A percentile compares a stretch with the other conserved stretches of the same genome.
These are phyloP conservation scores for Pleurotus eryngii DNA, from an alignment of 768 basidiomycete species.

Conservation along the genomic window DNA sequence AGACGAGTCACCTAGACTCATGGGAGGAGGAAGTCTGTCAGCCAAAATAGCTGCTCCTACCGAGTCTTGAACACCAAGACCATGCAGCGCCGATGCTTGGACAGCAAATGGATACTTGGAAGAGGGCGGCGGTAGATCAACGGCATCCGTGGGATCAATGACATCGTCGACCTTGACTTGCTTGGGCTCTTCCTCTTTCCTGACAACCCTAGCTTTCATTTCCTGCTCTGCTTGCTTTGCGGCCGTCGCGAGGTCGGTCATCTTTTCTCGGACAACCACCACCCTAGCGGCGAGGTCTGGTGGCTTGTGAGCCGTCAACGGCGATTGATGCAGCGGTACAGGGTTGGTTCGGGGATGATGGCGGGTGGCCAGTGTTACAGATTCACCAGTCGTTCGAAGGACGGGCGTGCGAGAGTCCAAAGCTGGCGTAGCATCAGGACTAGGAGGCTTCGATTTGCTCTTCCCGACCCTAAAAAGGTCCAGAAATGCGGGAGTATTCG, in stretches of 20 bases:
- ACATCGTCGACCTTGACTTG: constrained; percentile 40
- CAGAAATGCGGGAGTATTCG: constrained; percentile 54
- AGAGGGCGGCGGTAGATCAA: constrained; percentile 73
- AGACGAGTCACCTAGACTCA: constrained; percentile 56
- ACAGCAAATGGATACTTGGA: constrained; percentile 69
- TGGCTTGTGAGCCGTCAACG: constrained; percentile 21
- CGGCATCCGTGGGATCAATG: constrained; percentile 82
- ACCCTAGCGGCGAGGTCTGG: constrained; percentile 55
- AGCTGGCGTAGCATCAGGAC: constrained; percentile 34
- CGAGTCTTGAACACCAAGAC: constrained; percentile 71
- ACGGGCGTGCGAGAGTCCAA: constrained; percentile 40
- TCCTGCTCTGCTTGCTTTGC: constrained; percentile 77
- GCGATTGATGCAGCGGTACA: constrained; percentile 23
- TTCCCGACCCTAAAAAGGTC: constrained; percentile 71
- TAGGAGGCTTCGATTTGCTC: constrained; percentile 61
- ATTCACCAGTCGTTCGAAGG: constrained; percentile 65
- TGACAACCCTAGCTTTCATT: constrained; percentile 51
- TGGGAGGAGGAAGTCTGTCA: constrained; percentile 65
- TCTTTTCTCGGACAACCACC: constrained; percentile 80
- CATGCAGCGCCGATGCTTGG: constrained; percentile 71
- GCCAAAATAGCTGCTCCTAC: constrained; percentile 75
- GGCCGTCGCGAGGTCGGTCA: constrained; percentile 66
- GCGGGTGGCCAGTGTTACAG: constrained; percentile 45
- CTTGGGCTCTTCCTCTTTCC: constrained; percentile 44
- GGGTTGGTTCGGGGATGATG: constrained; percentile 34